Evolutionary conservation across 495 filamentous ascomycete genomes (phyloP), one percentile per base, ranked within the genome.

Genomic region (Penicillium riverlandense): DNA sequence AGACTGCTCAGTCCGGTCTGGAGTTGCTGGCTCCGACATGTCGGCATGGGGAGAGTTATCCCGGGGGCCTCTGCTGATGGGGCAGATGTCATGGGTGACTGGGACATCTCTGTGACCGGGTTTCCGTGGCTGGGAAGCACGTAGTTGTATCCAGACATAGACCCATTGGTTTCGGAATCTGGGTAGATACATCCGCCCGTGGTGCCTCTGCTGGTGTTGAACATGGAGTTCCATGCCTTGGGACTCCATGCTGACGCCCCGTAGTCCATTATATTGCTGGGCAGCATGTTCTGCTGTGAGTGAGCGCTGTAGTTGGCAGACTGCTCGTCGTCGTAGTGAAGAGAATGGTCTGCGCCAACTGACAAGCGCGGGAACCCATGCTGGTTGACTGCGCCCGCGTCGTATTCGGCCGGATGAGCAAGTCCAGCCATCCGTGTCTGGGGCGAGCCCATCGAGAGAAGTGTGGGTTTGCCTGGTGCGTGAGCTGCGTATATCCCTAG

Each of bases 1-100:
- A 45, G 45, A 9, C 51, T 43, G 9, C 37, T 15, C 40, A 52
- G 11, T 14, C 47, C 13, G 41, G 12, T 50, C 2, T 48, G 53
- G 22, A 44, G 22, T 37, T 53, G 48, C 11, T 53, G 53, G 43
- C 38, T 47, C 22, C 57, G 54, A 10, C 52, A 53, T 6, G 57
- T 59, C 38, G 67, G 48, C 1, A 38, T 65, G 29, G 52, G 67
- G 11, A 70, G 71, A 11, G 72, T 53, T 10, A 52, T 71, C 29
- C 71, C 59, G 41, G 59, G 48, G 7, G 30, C 33, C 2, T 67
- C 56, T 9, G 54, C 37, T 1, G 59, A 49, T 8, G 62, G 41
- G 7, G 58, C 48, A 35, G 36, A 30, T 14, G 48, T 43, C 40
- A 63, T 49, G 8, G 52, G 45, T 7, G 59, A 46, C 13, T 52